Evolutionary conservation across 2,329 filamentous ascomycete species (phyloP), one percentile per base, ranked within the genome.

Genomic region (Alternaria novae-zelandiae): DNA sequence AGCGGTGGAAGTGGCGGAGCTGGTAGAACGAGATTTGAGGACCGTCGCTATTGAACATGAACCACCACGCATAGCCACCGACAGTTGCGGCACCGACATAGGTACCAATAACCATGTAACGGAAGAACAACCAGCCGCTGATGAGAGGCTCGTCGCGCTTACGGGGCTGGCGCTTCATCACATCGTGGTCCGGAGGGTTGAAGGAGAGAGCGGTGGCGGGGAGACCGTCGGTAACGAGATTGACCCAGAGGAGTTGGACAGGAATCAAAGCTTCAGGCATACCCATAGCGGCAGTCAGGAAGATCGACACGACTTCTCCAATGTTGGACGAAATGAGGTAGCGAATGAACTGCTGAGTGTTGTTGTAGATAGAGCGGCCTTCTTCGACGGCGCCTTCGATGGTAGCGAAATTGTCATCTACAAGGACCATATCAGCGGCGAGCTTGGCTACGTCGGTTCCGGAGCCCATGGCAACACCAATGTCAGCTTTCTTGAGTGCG

Each of bases 281-380:
- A 70, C 96, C 96, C 64, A 96, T 86, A 13, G 96, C 96, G 25
- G 96, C 96, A 12, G 96, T 99, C 73, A 99, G 83, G 87, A 99
- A 99, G 82, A 99, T 99, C 10, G 96, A 98, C 36, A 99, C 96
- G 36, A 99, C 96, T 81, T 99, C 96, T 74, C 96, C 96, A 70
- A 99, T 99, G 84, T 99, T 99, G 68, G 95, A 98, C 9, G 95
- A 98, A 80, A 99, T 99, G 65, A 99, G 88, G 81, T 99, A 99
- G 54, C 96, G 93, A 82, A 99, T 99, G 82, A 99, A 99, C 80
- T 99, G 96, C 80, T 99, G 96, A 6, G 96, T 99, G 86, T 99
- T 99, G 90, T 96, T 98, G 88, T 97, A 99, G 83, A 99, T 99
- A 68, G 94, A 94, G 67, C 96, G 91, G 57, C 96, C 96, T 83